A percentile compares a stretch with the other conserved stretches of the same genome.
phyloP scores from a whole-genome alignment of 169 alveolate species.

The Eimeria falciformis region DNA sequence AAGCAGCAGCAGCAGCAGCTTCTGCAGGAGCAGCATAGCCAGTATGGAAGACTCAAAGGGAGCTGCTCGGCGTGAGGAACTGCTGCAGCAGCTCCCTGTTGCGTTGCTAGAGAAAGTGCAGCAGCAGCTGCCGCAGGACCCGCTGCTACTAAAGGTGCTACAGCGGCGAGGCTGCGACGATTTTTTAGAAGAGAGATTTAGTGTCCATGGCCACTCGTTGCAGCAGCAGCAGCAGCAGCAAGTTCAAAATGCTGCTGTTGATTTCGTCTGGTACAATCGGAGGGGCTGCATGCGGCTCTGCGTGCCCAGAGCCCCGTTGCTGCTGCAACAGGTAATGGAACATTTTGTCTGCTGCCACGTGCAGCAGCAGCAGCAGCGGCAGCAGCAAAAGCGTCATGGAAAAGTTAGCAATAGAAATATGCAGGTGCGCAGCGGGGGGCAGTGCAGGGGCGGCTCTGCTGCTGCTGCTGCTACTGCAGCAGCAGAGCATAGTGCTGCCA shows the following conservation, averaged over 20 bases:
- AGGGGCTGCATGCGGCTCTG: slow-evolving; percentile 65
- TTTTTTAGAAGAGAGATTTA: slow-evolving; percentile 21
- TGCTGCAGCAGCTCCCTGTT: slow-evolving; percentile 53
- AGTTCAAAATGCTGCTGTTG: neutral
- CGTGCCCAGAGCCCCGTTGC: slow-evolving; percentile 25
- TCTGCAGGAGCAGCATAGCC: slow-evolving; percentile 12
- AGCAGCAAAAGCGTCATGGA: slow-evolving; percentile 32
- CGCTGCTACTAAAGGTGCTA: slow-evolving; percentile 48
- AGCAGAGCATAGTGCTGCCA: neutral
- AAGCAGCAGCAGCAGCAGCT: slow-evolving; percentile 47
- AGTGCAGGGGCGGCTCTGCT: neutral
- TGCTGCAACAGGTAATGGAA: slow-evolving; percentile 45
- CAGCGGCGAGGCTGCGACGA: slow-evolving; percentile 67
- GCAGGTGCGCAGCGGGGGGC: neutral
- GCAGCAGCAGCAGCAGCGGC: slow-evolving; percentile 58
- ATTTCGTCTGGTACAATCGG: slow-evolving; percentile 30
- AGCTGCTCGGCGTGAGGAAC: slow-evolving; percentile 36
- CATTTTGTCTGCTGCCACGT: slow-evolving; percentile 6
- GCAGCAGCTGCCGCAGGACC: slow-evolving; percentile 68
- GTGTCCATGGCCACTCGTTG: slow-evolving; percentile 29
- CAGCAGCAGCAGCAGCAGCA: slow-evolving; percentile 47
- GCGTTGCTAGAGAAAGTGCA: slow-evolving; percentile 45
- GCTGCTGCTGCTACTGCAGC: slow-evolving; percentile 51
- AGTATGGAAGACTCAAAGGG: neutral
- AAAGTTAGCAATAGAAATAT: neutral